These are phyloP conservation scores for Russula ochroleuca DNA, from an alignment of 768 basidiomycete genomes.

Conservation along the genomic window DNA sequence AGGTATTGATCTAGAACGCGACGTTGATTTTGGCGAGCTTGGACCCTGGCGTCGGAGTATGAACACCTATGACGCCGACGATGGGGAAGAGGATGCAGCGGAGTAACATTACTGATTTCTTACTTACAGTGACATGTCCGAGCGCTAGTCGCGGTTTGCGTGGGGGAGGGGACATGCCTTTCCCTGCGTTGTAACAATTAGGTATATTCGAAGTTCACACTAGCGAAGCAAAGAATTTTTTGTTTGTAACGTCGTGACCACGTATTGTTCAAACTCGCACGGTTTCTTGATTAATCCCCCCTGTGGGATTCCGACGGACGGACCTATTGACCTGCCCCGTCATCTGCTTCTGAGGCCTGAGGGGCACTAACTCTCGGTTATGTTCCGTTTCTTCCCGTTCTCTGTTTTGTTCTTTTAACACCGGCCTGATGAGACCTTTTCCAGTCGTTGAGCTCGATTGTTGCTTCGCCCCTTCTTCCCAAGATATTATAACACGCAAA, in stretches of 20 bases:
- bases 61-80: constrained; percentile 25
- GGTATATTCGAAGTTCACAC: constrained; percentile 10
- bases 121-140: constrained; percentile 8
- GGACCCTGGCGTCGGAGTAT: constrained; percentile 29
- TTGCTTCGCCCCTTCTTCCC: background rate
- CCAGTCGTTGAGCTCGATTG: background rate
- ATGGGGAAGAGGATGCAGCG: constrained; percentile 21
- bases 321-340: background rate
- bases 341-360: background rate
- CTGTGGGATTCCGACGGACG: constrained; percentile 9
- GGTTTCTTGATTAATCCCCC: background rate
- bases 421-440: background rate
- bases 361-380: background rate
- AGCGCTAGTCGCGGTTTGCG: background rate
- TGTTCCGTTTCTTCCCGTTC: background rate
- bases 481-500: background rate
- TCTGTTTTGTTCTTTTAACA: background rate
- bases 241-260: constrained; percentile 17
- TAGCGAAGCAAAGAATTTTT: constrained; percentile 4
- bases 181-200: constrained; percentile 8
- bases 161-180: background rate
- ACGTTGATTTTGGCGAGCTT: constrained; percentile 55
- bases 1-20: constrained; percentile 49
- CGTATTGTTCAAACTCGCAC: constrained; percentile 18
- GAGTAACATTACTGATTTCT: constrained; percentile 17